These are phyloP conservation scores for Ustilago sp. DNA, from an alignment of 1,284 basidiomycete species.

Conservation along the genomic window DNA sequence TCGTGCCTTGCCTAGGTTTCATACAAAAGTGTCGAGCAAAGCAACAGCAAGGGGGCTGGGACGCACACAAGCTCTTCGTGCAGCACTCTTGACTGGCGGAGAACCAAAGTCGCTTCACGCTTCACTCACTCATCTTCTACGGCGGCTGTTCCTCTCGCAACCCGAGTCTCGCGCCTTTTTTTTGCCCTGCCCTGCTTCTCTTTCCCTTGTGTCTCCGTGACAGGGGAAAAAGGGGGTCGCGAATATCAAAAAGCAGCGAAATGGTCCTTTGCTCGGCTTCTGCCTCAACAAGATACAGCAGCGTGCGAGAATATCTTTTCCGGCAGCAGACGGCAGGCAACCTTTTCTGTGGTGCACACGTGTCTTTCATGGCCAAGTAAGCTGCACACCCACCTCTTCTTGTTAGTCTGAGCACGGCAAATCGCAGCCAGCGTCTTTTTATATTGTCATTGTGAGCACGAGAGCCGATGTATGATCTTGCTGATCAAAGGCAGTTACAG, in stretches of 20 bases:
- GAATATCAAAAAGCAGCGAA: background rate
- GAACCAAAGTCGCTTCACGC: background rate
- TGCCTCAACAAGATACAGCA: background rate
- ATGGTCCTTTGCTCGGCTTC: background rate
- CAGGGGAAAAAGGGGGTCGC: background rate
- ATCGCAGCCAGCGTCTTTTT: too few species aligned
- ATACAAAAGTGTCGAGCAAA: background rate
- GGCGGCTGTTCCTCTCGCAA: background rate
- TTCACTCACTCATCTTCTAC: constrained; percentile 25
- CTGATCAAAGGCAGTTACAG: background rate
- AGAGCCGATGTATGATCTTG: too few species aligned
- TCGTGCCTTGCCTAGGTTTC: background rate
- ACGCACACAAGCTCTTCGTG: constrained; percentile 6
- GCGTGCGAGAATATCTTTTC: background rate
- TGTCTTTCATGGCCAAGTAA: too few species aligned
- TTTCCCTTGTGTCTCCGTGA: background rate
- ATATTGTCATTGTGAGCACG: too few species aligned
- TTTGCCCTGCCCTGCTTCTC: background rate
- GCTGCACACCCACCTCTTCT: too few species aligned
- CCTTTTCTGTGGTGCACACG: too few species aligned
- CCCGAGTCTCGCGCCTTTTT: background rate
- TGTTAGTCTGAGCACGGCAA: too few species aligned
- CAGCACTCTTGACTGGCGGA: constrained; percentile 6
- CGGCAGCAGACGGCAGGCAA: background rate
- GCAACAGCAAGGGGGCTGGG: background rate